Evolutionary conservation across 257 asterid genomes (phyloP), one percentile per base, ranked within the genome.

Genomic region (Solanum megistacrolobum): DNA sequence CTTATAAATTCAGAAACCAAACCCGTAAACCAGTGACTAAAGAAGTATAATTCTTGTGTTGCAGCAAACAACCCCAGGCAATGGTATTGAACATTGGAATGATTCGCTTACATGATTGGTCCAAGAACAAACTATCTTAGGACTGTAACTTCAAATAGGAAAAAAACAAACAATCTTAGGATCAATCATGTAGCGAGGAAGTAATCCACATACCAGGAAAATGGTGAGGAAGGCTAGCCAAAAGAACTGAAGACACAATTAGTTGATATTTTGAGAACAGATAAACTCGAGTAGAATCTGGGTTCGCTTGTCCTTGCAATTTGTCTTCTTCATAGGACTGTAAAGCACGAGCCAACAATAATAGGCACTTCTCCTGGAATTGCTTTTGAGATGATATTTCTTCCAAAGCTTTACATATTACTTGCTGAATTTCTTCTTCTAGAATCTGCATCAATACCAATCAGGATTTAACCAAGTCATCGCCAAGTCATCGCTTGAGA

Each of bases 201-300:
- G 34, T 71, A 87, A 55, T 79, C 87, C 32, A 39, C 85, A 71
- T 92, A 96, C 99, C 99, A 23, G 98, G 96, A 89, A 97, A 97
- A 90, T 94, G 95, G 87, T 93, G 93, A 74, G 98, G 99, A 89
- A 97, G 95, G 92, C 95, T 94, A 89, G 96, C 94, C 99, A 97
- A 91, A 87, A 97, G 94, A 87, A 94, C 92, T 14, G 99, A 96
- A 89, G 96, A 91, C 72, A 93, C 93, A 43, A 91, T 89, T 83
- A 96, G 86, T 78, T 95, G 98, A 93, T 93, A 96, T 88, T 96
- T 97, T 78, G 95, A 92, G 90, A 95, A 85, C 48, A 96, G 89
- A 87, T 89, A 92, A 73, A 86, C 92, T 75, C 69, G 89, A 52
- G 89, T 90, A 43, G 90, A 87, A 87, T 93, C 93, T 25, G 94